These are phyloP conservation scores for Tolypocladium paradoxum DNA, from an alignment of 2,329 filamentous ascomycete species.

Conservation along the genomic window DNA sequence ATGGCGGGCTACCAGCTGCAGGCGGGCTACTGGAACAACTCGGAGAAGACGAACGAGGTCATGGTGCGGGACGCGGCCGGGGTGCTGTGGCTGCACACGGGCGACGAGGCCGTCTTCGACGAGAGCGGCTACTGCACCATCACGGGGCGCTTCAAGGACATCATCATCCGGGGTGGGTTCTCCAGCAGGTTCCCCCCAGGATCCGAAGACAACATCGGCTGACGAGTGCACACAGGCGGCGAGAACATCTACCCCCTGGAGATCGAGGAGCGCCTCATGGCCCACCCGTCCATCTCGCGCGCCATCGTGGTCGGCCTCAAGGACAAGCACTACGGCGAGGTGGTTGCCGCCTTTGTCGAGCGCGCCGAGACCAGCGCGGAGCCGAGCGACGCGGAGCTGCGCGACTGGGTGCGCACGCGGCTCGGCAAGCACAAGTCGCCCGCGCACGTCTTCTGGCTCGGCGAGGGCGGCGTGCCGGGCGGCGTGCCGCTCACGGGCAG, in stretches of 20 bases:
- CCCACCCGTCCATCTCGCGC: conserved; percentile 49
- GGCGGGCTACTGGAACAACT: conserved; percentile 57
- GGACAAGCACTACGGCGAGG: conserved; percentile 62
- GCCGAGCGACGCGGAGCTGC: conserved; percentile 43
- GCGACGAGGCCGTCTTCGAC: conserved; percentile 60
- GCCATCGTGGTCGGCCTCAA: conserved; percentile 62
- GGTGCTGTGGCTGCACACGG: conserved; percentile 53
- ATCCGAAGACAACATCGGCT: background rate
- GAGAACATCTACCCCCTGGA: conserved; percentile 68
- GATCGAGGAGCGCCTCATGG: conserved; percentile 61
- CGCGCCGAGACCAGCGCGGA: conserved; percentile 21
- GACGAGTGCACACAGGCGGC: conserved; percentile 37
- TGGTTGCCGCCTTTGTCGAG: conserved; percentile 55
- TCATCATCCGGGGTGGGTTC: conserved; percentile 56
- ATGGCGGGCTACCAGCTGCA: conserved; percentile 70
- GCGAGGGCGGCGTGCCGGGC: conserved; percentile 43
- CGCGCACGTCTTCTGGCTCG: conserved; percentile 66
- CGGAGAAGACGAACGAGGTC: conserved; percentile 57
- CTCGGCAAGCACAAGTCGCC: conserved; percentile 61
- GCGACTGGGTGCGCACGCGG: conserved; percentile 49
- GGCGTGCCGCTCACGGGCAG: conserved; percentile 58
- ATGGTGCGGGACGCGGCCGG: conserved; percentile 43
- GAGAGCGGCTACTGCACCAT: conserved; percentile 60
- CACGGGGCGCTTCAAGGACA: conserved; percentile 69
- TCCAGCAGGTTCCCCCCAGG: background rate